These are phyloP conservation scores for Lachancea sp. DNA, from an alignment of 805 yeast species.

Conservation along the genomic window DNA sequence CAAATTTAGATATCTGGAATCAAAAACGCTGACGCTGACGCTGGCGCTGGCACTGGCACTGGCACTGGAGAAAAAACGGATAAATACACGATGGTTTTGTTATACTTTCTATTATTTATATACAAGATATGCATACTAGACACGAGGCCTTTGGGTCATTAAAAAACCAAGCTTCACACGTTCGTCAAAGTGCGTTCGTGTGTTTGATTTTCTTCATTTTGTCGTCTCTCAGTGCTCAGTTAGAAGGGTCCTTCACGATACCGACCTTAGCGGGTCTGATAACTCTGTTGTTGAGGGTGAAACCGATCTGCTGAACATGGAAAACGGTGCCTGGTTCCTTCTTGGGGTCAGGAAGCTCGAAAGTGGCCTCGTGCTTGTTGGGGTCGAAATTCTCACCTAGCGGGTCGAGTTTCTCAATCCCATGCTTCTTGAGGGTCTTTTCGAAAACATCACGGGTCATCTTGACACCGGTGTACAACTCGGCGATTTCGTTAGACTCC, in stretches of 20 bases:
- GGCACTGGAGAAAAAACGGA: not conserved
- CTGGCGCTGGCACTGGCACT: not conserved
- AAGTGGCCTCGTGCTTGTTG: constrained; percentile 86
- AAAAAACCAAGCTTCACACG: not conserved
- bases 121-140: constrained; percentile 6
- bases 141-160: constrained; percentile 2
- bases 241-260: constrained; percentile 54
- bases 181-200: too few relatives aligned
- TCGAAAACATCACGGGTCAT: constrained; percentile 86
- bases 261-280: constrained; percentile 96
- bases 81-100: not conserved
- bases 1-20: too few relatives aligned
- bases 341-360: constrained; percentile 78
- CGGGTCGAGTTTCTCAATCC: constrained; percentile 75
- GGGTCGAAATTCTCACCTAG: constrained; percentile 84
- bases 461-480: constrained; percentile 78
- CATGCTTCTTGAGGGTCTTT: constrained; percentile 75
- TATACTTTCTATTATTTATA: not conserved
- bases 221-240: constrained; percentile 2
- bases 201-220: too few relatives aligned
- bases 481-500: constrained; percentile 57
- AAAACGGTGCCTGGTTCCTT: constrained; percentile 90
- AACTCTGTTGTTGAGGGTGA: constrained; percentile 77
- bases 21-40: not conserved
- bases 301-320: constrained; percentile 89